Conservation (phyloP, 2,329 filamentous ascomycete genomes). For the Pyrenophora tritici-repentis region DNA sequence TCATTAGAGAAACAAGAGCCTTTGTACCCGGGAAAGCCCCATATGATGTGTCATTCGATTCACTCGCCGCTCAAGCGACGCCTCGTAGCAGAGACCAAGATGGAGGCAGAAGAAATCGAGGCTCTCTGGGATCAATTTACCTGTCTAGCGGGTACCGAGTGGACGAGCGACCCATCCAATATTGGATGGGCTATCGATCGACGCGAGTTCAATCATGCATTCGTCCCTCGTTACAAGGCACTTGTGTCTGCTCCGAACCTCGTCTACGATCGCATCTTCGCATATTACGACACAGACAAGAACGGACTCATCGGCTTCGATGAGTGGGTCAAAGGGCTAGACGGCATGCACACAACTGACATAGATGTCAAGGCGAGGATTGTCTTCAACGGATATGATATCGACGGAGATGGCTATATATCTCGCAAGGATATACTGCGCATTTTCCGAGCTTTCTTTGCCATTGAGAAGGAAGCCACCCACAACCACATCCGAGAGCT, state of each 20-base stretch:
- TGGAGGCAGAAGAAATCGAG: conserved; percentile 83
- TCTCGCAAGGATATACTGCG: conserved; percentile 85
- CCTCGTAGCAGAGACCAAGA: conserved; percentile 56
- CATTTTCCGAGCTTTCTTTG: conserved; percentile 91
- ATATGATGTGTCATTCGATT: conserved; percentile 70
- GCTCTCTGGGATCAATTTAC: conserved; percentile 97
- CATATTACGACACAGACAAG: conserved; percentile 90
- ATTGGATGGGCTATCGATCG: conserved; percentile 85
- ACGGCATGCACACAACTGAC: conserved; percentile 58
- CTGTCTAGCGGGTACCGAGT: conserved; percentile 86
- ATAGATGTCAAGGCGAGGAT: conserved; percentile 57
- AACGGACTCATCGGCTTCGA: conserved; percentile 90
- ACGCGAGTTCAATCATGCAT: conserved; percentile 87
- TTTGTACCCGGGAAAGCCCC: conserved; percentile 65
- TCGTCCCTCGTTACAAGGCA: conserved; percentile 82
- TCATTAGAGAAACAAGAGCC: conserved; percentile 69
- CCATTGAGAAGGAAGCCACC: conserved; percentile 86
- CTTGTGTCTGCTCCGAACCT: conserved; percentile 81
- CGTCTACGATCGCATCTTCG: conserved; percentile 94
- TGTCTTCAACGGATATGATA: conserved; percentile 88
- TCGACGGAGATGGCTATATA: conserved; percentile 85
- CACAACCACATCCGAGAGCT: conserved; percentile 78
- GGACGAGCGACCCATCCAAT: conserved; percentile 77
- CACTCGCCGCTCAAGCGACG: conserved; percentile 69
- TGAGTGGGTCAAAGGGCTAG: conserved; percentile 85